Evolutionary conservation across 768 basidiomycete species (phyloP), one percentile per base, ranked within the genome.

Genomic region (Royoungia palumana): DNA sequence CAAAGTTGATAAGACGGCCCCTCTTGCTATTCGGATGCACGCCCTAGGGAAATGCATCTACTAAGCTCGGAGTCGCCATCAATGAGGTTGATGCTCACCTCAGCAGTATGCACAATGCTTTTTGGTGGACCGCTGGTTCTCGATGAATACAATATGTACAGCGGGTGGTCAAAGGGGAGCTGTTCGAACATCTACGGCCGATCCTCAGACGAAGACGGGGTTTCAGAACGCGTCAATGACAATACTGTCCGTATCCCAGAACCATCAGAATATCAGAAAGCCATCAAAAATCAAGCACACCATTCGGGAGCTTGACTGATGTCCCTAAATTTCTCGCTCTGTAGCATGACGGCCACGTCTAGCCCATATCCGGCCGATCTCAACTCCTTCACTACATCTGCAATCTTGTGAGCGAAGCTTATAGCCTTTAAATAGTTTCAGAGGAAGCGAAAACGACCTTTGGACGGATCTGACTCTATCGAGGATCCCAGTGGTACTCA

Each of bases 111-210:
- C 2, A 90, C 81, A 41, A 91, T 90, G 49, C 88, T 89, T 66
- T 92, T 91, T 0, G 88, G 88, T 41, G 84, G 81, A 21, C 92
- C 91, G 2, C 87, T 89, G 0, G 92, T 94, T 14, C 91, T 91
- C 14, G 87, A 90, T 32, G 86, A 89, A 65, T 91, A 94, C 13
- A 93, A 61, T 50, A 94, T 89, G 67, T 81, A 92, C 16, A 89
- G 68, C 2, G 91, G 91, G 28, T 90, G 87, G 49, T 75, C 76
- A 65, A 93, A 92, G 0, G 85, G 82, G 7, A 87, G 72, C 61
- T 89, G 84, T 54, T 81, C 79, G 57, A 90, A 94, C 11, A 62
- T 65, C 27, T 89, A 70, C 44, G 74, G 72, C 13, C 73, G 68
- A 40, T 72, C 70, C 49, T 79, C 78, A 5, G 72, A 76, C 3